Conservation (phyloP, 2,329 filamentous ascomycete genomes). For the Colletotrichum agaves region DNA sequence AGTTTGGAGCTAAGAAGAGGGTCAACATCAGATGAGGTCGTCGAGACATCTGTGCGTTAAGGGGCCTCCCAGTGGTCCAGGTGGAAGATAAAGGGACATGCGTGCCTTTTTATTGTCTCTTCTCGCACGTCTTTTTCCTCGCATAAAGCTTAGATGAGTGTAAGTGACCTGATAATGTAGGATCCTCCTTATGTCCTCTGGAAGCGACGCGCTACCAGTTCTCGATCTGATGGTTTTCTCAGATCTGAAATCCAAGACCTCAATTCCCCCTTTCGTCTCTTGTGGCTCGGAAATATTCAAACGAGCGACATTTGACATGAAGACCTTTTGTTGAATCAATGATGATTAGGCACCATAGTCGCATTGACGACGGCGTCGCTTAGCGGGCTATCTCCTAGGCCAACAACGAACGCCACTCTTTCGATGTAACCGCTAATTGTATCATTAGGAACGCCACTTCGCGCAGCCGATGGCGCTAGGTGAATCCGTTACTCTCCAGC, state of each 20-base stretch:
- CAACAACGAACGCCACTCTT: conserved; percentile 13
- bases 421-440: conserved; percentile 29
- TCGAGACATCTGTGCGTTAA: conserved; percentile 24
- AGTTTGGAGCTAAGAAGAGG: neutral
- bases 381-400: conserved; percentile 8
- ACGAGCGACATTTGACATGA: neutral
- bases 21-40: conserved; percentile 12
- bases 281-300: neutral
- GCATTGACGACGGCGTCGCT: conserved; percentile 28
- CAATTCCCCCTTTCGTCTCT: conserved; percentile 16
- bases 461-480: conserved; percentile 17
- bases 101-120: neutral
- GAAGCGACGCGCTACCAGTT: neutral
- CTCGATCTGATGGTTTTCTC: neutral
- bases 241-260: neutral
- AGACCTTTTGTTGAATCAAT: conserved; percentile 10
- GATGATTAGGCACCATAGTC: conserved; percentile 16
- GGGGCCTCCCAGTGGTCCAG: neutral
- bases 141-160: neutral
- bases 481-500: conserved; percentile 3
- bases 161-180: neutral
- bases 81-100: neutral
- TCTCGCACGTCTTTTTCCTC: neutral
- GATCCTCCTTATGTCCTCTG: neutral
- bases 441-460: conserved; percentile 25